These are phyloP conservation scores for Debaryomyces nepalensis DNA, from an alignment of 1,139 yeast species.

Conservation along the genomic window DNA sequence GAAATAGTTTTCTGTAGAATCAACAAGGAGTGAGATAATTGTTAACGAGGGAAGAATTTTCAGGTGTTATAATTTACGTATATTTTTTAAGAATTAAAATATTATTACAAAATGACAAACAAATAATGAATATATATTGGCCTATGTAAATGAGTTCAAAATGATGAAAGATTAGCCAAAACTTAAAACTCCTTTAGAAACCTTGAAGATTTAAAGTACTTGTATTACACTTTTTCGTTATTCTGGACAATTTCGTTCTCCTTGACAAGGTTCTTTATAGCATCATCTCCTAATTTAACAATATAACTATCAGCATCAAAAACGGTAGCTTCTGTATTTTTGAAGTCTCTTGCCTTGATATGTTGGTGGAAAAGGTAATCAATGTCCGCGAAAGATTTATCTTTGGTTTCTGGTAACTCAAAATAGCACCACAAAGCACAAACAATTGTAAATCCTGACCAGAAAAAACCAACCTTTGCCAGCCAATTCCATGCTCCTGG, in stretches of 20 bases:
- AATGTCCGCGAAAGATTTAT: slow-evolving; percentile 62
- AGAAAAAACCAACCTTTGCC: slow-evolving; percentile 63
- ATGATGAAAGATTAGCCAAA: too few relatives aligned
- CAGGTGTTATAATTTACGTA: too few relatives aligned
- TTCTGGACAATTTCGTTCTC: neutral
- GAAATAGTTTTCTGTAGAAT: too few relatives aligned
- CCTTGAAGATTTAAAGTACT: too few relatives aligned
- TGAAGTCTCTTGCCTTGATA: slow-evolving; percentile 50
- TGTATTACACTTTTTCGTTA: neutral
- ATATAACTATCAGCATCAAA: slow-evolving; percentile 39
- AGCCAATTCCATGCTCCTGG: slow-evolving; percentile 61
- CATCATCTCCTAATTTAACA: slow-evolving; percentile 10
- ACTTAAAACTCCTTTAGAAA: too few relatives aligned
- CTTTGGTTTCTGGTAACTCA: slow-evolving; percentile 62
- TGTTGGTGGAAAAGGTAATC: slow-evolving; percentile 53
- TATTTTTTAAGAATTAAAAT: too few relatives aligned
- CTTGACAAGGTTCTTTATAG: neutral
- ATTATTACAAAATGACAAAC: too few relatives aligned
- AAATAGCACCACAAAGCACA: slow-evolving; percentile 52
- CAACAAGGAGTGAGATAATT: too few relatives aligned
- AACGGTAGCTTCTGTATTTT: slow-evolving; percentile 34
- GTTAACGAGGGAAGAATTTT: too few relatives aligned
- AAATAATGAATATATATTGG: too few relatives aligned
- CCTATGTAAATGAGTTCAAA: too few relatives aligned
- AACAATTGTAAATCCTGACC: slow-evolving; percentile 52